A percentile compares a stretch with the other conserved stretches of the same genome.
These are phyloP conservation scores for Apiotrichum laibachii DNA, from an alignment of 1,284 basidiomycete species.

Conservation along the genomic window DNA sequence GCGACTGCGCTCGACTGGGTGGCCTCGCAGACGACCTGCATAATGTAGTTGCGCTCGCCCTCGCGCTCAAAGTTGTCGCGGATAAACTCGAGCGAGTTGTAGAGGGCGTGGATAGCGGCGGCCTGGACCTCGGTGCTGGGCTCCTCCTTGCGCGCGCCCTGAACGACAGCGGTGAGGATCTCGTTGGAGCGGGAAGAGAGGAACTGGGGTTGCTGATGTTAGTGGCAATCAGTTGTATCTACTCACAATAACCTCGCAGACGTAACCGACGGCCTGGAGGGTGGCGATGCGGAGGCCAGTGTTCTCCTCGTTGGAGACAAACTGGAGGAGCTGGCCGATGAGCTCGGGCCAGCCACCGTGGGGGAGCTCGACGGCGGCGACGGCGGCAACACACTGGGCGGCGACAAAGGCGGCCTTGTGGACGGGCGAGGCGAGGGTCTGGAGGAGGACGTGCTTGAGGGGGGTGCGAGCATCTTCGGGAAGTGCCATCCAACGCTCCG, in stretches of 20 bases:
- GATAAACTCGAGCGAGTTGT: constrained; percentile 96
- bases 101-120: constrained; percentile 90
- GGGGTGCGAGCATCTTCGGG: constrained; percentile 67
- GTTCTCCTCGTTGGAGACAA: constrained; percentile 76
- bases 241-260: constrained; percentile 91
- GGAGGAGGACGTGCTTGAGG: constrained; percentile 84
- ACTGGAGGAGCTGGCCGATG: constrained; percentile 80
- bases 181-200: constrained; percentile 88
- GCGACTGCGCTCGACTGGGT: constrained; percentile 76
- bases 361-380: constrained; percentile 90
- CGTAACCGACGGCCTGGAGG: constrained; percentile 91
- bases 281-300: constrained; percentile 80
- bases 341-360: constrained; percentile 84
- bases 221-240: background rate
- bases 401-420: constrained; percentile 79
- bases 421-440: constrained; percentile 72
- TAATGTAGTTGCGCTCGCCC: constrained; percentile 99
- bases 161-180: constrained; percentile 97
- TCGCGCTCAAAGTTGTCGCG: constrained; percentile 97
- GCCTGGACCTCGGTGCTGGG: constrained; percentile 87
- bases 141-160: constrained; percentile 96
- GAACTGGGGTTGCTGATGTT: constrained; percentile 78
- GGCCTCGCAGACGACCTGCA: constrained; percentile 99
- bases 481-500: constrained; percentile 76
- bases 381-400: constrained; percentile 89